These are phyloP conservation scores for Colletotrichum horii DNA, from an alignment of 2,329 filamentous ascomycete species.

Conservation along the genomic window DNA sequence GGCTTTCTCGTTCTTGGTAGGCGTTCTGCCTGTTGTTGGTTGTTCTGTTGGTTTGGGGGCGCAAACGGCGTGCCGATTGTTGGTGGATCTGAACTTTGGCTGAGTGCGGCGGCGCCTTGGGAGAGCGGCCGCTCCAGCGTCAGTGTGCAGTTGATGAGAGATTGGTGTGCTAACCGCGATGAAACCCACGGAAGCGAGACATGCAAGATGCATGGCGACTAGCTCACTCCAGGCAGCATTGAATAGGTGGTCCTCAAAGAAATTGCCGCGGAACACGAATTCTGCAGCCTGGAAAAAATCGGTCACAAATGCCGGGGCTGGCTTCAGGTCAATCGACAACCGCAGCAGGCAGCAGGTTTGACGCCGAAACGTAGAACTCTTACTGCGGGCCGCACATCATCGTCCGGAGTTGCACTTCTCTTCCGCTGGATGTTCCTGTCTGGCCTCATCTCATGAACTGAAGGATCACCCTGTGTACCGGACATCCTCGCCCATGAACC, in stretches of 20 bases:
- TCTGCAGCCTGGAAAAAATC: not conserved
- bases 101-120: not conserved
- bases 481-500: constrained; percentile 10
- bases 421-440: not conserved
- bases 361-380: not conserved
- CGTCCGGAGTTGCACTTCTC: not conserved
- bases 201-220: not conserved
- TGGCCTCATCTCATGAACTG: not conserved
- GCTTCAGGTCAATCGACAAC: not conserved
- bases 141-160: not conserved
- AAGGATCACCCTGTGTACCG: not conserved
- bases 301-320: not conserved
- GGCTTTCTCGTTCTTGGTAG: not conserved
- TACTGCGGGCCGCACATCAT: not conserved
- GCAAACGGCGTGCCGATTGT: not conserved
- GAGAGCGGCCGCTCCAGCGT: not conserved
- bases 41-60: not conserved
- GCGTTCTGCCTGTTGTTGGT: not conserved
- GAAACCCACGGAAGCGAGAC: not conserved
- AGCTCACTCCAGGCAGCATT: not conserved
- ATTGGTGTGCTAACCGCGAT: not conserved
- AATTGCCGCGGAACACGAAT: not conserved
- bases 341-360: constrained; percentile 9
- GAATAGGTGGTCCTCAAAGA: not conserved
- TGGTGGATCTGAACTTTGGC: not conserved